A percentile compares a stretch with the other conserved stretches of the same genome.
Conservation (phyloP, 176 grass and related monocot species). For the Phoenix dactylifera region DNA sequence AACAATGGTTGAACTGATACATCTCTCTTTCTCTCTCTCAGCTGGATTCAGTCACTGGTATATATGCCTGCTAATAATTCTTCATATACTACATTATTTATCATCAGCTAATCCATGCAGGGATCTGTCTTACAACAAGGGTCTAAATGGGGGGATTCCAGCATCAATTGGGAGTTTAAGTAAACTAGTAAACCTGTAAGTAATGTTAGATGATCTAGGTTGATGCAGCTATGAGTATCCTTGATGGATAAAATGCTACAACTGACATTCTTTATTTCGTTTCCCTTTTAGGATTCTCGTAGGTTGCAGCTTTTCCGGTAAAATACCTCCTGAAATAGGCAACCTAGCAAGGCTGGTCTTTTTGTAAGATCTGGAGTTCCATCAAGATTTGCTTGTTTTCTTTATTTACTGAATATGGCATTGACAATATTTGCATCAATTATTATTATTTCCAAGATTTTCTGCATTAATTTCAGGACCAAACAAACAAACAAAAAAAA, state of each 20-base stretch:
- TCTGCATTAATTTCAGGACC: no score
- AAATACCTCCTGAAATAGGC: constrained; percentile 66
- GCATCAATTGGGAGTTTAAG: constrained; percentile 52
- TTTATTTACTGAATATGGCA: constrained; percentile 8
- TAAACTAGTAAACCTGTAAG: constrained; percentile 54
- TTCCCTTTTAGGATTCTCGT: constrained; percentile 53
- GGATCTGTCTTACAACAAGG: constrained; percentile 74
- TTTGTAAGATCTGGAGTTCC: constrained; percentile 39
- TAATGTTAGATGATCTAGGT: not conserved
- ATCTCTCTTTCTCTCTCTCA: no score
- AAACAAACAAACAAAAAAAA: no score
- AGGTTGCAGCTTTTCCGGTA: constrained; percentile 69
- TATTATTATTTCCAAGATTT: no score
- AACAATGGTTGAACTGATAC: no score
- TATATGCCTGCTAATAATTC: not conserved
- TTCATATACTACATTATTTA: not conserved
- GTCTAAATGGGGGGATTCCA: constrained; percentile 44
- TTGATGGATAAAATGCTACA: no score
- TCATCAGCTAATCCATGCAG: constrained; percentile 15
- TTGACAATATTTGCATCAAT: not conserved
- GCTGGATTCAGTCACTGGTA: not conserved
- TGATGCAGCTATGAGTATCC: no score
- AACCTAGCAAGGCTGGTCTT: constrained; percentile 41
- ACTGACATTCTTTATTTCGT: not conserved
- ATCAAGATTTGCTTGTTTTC: not conserved